phyloP scores from a whole-genome alignment of 2,329 filamentous ascomycete species.

The Fusarium sp. region DNA sequence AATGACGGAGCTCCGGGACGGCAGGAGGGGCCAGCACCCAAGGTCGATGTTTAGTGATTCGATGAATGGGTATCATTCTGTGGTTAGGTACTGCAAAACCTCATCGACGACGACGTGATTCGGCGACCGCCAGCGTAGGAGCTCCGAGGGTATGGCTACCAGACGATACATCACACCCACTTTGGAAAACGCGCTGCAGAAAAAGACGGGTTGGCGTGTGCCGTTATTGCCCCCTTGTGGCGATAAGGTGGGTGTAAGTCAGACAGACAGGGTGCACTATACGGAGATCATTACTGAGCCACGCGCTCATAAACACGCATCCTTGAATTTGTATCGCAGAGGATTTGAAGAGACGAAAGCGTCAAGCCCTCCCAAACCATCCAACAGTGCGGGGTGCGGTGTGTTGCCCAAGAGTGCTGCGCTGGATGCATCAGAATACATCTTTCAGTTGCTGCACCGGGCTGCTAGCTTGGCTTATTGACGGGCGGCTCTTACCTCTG shows the following conservation, averaged over 20 bases:
- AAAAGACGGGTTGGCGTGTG: conserved; percentile 35
- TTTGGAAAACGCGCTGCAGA: conserved; percentile 35
- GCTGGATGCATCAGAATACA: not conserved
- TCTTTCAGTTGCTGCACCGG: not conserved
- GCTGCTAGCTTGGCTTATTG: not conserved
- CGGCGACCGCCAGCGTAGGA: conserved; percentile 14
- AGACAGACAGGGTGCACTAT: conserved; percentile 33
- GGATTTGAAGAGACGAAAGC: conserved; percentile 32
- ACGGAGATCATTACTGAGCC: conserved; percentile 37
- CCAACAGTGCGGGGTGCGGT: conserved; percentile 11
- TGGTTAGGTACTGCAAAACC: conserved; percentile 18
- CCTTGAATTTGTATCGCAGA: conserved; percentile 14
- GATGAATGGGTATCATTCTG: conserved; percentile 28
- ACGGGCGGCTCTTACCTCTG: conserved; percentile 24
- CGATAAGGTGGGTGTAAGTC: conserved; percentile 41
- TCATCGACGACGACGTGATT: conserved; percentile 32
- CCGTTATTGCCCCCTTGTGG: conserved; percentile 39
- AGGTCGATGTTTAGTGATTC: conserved; percentile 24
- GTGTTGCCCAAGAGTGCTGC: not conserved
- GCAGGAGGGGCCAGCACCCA: conserved; percentile 15
- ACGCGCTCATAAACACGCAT: conserved; percentile 40
- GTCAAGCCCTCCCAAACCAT: conserved; percentile 33
- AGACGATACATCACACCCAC: conserved; percentile 35
- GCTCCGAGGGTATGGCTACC: conserved; percentile 20
- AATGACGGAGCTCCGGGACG: conserved; percentile 34